A percentile compares a stretch with the other conserved stretches of the same genome.
phyloP scores from a whole-genome alignment of 768 basidiomycete genomes.

The Russula lepida region DNA sequence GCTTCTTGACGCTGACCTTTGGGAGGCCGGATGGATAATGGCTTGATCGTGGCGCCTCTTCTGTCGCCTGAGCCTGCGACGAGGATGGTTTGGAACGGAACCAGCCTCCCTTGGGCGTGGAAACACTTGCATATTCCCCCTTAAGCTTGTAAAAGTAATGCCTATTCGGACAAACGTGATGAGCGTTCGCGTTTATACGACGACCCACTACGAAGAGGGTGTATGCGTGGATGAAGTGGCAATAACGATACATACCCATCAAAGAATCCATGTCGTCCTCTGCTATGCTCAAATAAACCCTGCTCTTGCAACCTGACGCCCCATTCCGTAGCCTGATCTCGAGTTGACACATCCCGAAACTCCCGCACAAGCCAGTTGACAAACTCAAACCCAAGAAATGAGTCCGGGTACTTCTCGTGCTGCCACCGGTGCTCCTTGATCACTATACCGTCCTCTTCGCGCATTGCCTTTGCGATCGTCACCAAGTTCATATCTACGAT shows the following conservation, averaged over 20 bases:
- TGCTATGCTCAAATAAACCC: slow-evolving; percentile 80
- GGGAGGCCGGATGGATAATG: slow-evolving; percentile 32
- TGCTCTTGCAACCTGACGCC: slow-evolving; percentile 69
- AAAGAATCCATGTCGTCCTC: slow-evolving; percentile 70
- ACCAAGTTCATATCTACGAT: slow-evolving; percentile 55
- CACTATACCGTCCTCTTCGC: slow-evolving; percentile 72
- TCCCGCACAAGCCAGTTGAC: slow-evolving; percentile 90
- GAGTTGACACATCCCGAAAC: slow-evolving; percentile 79
- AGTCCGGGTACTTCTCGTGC: slow-evolving; percentile 58
- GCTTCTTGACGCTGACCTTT: slow-evolving; percentile 33
- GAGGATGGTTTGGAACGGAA: slow-evolving; percentile 44
- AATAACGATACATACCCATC: slow-evolving; percentile 55
- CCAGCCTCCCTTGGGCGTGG: slow-evolving; percentile 62
- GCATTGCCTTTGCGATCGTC: slow-evolving; percentile 74
- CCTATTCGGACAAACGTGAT: slow-evolving; percentile 30
- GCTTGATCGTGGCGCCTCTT: slow-evolving; percentile 9
- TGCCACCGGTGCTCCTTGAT: slow-evolving; percentile 88
- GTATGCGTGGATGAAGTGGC: neutral
- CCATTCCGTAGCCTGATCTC: slow-evolving; percentile 73
- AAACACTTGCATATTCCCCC: slow-evolving; percentile 63
- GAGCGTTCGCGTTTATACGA: neutral
- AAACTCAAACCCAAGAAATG: slow-evolving; percentile 84
- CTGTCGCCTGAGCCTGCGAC: slow-evolving; percentile 1
- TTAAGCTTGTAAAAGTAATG: slow-evolving; percentile 86
- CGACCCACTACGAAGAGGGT: neutral